Percentiles rank a stretch among this genome's conserved stretches.
These are phyloP conservation scores for Neonectria neomacrospora DNA, from an alignment of 2,329 filamentous ascomycete genomes.

Conservation along the genomic window DNA sequence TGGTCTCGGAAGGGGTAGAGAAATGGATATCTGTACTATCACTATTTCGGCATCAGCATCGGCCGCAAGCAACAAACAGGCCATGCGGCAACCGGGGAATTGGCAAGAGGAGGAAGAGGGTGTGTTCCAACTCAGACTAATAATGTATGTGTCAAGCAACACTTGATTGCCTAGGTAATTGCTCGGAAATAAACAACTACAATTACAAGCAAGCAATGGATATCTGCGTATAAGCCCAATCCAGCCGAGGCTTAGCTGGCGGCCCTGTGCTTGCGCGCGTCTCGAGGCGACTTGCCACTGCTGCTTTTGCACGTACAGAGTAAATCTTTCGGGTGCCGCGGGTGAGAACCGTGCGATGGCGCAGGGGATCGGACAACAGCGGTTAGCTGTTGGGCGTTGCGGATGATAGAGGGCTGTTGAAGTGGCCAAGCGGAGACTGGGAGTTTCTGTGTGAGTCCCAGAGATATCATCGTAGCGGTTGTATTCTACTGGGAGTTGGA, in stretches of 20 bases:
- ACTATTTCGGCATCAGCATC: constrained; percentile 15
- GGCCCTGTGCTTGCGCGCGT: not conserved
- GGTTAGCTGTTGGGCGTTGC: not conserved
- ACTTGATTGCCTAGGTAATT: constrained; percentile 16
- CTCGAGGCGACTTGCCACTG: not conserved
- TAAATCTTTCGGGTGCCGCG: not conserved
- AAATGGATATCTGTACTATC: constrained; percentile 19
- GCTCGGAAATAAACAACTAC: constrained; percentile 1
- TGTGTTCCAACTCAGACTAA: constrained; percentile 10
- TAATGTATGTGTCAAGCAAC: constrained; percentile 24
- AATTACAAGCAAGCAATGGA: constrained; percentile 1
- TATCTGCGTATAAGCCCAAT: not conserved
- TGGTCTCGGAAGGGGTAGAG: constrained; percentile 2
- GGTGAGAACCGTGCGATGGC: not conserved
- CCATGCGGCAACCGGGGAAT: constrained; percentile 6
- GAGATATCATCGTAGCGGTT: not conserved
- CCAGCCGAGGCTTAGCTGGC: too few species aligned
- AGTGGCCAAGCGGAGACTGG: too few species aligned
- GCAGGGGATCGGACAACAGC: not conserved
- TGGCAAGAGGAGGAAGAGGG: constrained; percentile 11
- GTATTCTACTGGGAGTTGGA: not conserved
- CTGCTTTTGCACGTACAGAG: not conserved
- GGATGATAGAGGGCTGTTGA: not conserved
- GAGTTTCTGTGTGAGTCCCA: not conserved
- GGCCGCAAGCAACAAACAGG: constrained; percentile 20